phyloP scores from a whole-genome alignment of 768 basidiomycete genomes.

The Galerina marginata region DNA sequence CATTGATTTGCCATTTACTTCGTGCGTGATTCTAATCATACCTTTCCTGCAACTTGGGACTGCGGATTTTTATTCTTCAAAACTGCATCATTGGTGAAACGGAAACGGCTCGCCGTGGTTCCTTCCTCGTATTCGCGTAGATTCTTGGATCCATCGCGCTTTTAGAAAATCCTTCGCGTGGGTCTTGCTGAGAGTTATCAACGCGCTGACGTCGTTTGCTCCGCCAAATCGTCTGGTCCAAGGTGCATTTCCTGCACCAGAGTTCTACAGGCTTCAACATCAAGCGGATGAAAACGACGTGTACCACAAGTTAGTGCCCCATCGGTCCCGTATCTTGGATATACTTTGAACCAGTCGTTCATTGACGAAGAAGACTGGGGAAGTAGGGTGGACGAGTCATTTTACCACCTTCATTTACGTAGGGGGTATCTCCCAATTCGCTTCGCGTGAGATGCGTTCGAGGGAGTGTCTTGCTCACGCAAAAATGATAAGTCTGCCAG shows the following conservation, averaged over 20 bases:
- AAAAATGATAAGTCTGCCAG: background rate
- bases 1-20: too few species aligned
- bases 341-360: too few species aligned
- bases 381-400: background rate
- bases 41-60: background rate
- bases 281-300: too few species aligned
- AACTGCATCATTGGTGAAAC: background rate
- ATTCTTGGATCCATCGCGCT: background rate
- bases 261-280: too few species aligned
- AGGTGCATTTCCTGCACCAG: background rate
- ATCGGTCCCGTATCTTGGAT: background rate
- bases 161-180: constrained; percentile 1
- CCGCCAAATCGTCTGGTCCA: constrained; percentile 1
- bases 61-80: constrained; percentile 8
- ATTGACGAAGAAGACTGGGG: too few species aligned
- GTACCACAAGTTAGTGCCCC: background rate
- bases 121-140: constrained; percentile 4
- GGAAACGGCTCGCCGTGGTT: constrained; percentile 14
- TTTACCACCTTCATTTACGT: too few species aligned
- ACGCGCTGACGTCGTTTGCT: background rate
- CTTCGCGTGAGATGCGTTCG: constrained; percentile 17
- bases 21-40: too few species aligned
- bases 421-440: background rate
- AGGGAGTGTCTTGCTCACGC: constrained; percentile 5
- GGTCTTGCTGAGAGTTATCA: background rate